Evolutionary conservation across 192 early-diverging fungal genomes (phyloP).

Genomic region (Gonapodya sp.): DNA sequence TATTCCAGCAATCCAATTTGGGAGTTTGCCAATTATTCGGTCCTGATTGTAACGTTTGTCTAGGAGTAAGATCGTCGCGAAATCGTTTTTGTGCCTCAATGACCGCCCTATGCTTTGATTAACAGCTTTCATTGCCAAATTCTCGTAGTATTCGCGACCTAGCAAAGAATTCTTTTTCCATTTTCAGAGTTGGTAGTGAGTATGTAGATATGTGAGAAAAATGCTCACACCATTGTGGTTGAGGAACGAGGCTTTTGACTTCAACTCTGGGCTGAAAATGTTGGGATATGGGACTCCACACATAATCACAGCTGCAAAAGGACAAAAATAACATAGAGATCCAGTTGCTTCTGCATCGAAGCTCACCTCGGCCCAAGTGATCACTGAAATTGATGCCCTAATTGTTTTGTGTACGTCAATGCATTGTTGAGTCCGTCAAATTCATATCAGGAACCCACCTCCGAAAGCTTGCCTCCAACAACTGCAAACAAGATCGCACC

Average conservation of each 20-base stretch:
- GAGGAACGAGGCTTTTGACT: slow-evolving; percentile 62
- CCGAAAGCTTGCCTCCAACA: slow-evolving; percentile 78
- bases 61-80: slow-evolving; percentile 71
- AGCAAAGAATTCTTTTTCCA: slow-evolving; percentile 17
- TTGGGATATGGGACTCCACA: slow-evolving; percentile 83
- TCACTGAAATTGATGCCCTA: slow-evolving; percentile 59
- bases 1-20: slow-evolving; percentile 51
- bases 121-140: slow-evolving; percentile 85
- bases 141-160: slow-evolving; percentile 71
- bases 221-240: background rate
- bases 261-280: slow-evolving; percentile 60
- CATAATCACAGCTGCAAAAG: slow-evolving; percentile 67
- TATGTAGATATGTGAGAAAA: no score
- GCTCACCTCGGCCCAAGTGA: slow-evolving; percentile 50
- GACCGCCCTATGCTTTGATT: slow-evolving; percentile 89
- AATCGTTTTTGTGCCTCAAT: slow-evolving; percentile 82
- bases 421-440: background rate
- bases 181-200: no score
- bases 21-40: slow-evolving; percentile 54
- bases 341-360: background rate
- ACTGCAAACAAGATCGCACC: slow-evolving; percentile 82
- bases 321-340: background rate
- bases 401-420: background rate
- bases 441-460: background rate
- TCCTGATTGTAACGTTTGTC: slow-evolving; percentile 53